Base-by-base conservation (phyloP, 2,329 filamentous ascomycete species). In the Paecilomyces niveus region DNA sequence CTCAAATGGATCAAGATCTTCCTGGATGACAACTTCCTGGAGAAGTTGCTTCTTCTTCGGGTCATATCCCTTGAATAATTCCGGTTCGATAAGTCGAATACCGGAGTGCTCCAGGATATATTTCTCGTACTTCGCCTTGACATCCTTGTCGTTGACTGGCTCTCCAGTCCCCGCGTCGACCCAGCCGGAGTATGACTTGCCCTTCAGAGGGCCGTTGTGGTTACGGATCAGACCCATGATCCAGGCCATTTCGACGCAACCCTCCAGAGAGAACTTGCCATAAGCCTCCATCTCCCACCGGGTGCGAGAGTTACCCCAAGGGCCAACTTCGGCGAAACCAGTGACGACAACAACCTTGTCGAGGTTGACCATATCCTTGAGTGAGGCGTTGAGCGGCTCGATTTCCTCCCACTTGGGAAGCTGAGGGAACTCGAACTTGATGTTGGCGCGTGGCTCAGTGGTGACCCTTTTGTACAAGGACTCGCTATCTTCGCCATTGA, bases 151-250 rank as follows among this genome's bases (percentile, higher is more conserved):
- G 60, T 97, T 93, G 29, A 99, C 92, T 7, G 94, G 94, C 59
- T 97, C 93, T 51, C 90, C 90, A 57, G 90, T 88, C 84, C 97
- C 97, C 72, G 86, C 83, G 70, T 99, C 94, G 59, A 99, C 94
- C 92, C 81, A 99, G 67, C 94, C 94, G 65, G 93, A 91, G 79
- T 99, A 97, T 64, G 89, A 89, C 80, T 96, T 89, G 73, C 94
- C 94, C 81, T 99, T 99, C 74, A 99, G 85, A 32, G 88, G 87
- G 18, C 94, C 94, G 67, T 97, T 97, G 81, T 96, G 90, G 76
- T 99, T 96, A 83, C 93, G 97, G 81, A 99, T 97, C 60, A 97
- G 86, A 71, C 94, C 94, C 93, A 97, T 99, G 76, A 99, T 91
- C 94, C 94, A 99, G 32, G 94, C 92, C 94, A 99, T 99, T 78